These are phyloP conservation scores for Sarocladiaceae sp. DNA, from an alignment of 2,329 filamentous ascomycete genomes.

Conservation along the genomic window DNA sequence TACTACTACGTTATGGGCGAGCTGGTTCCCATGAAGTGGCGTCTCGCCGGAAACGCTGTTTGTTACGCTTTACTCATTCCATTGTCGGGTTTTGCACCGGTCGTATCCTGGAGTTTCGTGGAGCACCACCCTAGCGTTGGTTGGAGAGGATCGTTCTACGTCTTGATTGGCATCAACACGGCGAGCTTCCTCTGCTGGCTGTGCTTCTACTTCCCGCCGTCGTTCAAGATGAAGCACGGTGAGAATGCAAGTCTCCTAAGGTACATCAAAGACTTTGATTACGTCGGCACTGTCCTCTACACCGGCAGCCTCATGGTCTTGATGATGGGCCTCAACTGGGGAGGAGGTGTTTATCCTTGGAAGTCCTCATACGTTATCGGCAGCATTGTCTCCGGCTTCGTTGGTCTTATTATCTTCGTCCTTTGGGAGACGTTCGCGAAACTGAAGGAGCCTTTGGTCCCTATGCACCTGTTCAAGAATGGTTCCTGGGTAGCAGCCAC, in stretches of 20 bases:
- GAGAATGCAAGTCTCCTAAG: slow-evolving; percentile 17
- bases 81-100: slow-evolving; percentile 21
- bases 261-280: slow-evolving; percentile 25
- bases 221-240: slow-evolving; percentile 23
- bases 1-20: slow-evolving; percentile 30
- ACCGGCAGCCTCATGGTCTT: slow-evolving; percentile 23
- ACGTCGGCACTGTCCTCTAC: slow-evolving; percentile 23
- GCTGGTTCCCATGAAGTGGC: slow-evolving; percentile 30
- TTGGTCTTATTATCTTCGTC: slow-evolving; percentile 18
- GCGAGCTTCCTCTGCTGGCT: slow-evolving; percentile 21
- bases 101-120: slow-evolving; percentile 21
- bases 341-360: slow-evolving; percentile 25
- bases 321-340: slow-evolving; percentile 26
- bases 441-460: slow-evolving; percentile 29
- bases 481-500: slow-evolving; percentile 23
- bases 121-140: slow-evolving; percentile 17
- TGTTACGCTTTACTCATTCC: slow-evolving; percentile 26
- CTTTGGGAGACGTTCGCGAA: slow-evolving; percentile 20
- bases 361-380: slow-evolving; percentile 23
- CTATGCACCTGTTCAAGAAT: slow-evolving; percentile 29
- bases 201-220: slow-evolving; percentile 28
- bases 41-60: slow-evolving; percentile 23
- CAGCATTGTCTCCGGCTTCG: slow-evolving; percentile 21
- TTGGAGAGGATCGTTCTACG: slow-evolving; percentile 24
- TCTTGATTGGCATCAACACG: slow-evolving; percentile 22